phyloP scores from a whole-genome alignment of 306 rosid genomes.

The Calophaca sinica region DNA sequence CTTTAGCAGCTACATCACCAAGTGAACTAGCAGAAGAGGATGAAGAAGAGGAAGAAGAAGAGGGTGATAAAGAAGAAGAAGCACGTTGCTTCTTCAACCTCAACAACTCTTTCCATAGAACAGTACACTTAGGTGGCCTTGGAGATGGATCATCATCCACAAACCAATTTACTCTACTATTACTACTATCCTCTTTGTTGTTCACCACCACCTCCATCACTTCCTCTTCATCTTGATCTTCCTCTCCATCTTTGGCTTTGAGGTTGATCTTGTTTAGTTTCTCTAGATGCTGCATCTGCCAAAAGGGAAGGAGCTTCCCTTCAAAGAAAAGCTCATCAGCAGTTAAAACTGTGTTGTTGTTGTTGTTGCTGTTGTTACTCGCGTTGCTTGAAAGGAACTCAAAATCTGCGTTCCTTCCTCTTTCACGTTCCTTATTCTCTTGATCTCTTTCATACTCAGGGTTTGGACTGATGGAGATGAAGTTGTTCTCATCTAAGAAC shows the following conservation, averaged over 20 bases:
- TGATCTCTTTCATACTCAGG: slow-evolving; percentile 51
- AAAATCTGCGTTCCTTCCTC: slow-evolving; percentile 68
- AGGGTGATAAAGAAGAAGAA: slow-evolving; percentile 74
- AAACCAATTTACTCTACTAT: slow-evolving; percentile 80
- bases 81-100: slow-evolving; percentile 97
- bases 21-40: slow-evolving; percentile 81
- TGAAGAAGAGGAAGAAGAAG: slow-evolving; percentile 92
- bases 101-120: slow-evolving; percentile 93
- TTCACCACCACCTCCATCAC: slow-evolving; percentile 40
- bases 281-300: slow-evolving; percentile 88
- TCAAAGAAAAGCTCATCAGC: slow-evolving; percentile 99
- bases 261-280: slow-evolving; percentile 78
- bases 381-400: slow-evolving; percentile 83
- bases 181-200: slow-evolving; percentile 60
- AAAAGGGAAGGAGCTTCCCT: slow-evolving; percentile 92
- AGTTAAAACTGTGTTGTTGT: slow-evolving; percentile 60
- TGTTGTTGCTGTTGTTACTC: slow-evolving; percentile 51
- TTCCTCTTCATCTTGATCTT: slow-evolving; percentile 36
- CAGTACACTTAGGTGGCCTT: slow-evolving; percentile 97
- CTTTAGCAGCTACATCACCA: slow-evolving; percentile 67
- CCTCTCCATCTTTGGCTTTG: slow-evolving; percentile 55
- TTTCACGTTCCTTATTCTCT: slow-evolving; percentile 53
- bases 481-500: slow-evolving; percentile 84
- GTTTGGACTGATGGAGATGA: slow-evolving; percentile 85
- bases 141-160: slow-evolving; percentile 99